Evolutionary conservation across 257 asterid species (phyloP), one percentile per base, ranked within the genome.

Genomic region (Salvia miltiorrhiza): DNA sequence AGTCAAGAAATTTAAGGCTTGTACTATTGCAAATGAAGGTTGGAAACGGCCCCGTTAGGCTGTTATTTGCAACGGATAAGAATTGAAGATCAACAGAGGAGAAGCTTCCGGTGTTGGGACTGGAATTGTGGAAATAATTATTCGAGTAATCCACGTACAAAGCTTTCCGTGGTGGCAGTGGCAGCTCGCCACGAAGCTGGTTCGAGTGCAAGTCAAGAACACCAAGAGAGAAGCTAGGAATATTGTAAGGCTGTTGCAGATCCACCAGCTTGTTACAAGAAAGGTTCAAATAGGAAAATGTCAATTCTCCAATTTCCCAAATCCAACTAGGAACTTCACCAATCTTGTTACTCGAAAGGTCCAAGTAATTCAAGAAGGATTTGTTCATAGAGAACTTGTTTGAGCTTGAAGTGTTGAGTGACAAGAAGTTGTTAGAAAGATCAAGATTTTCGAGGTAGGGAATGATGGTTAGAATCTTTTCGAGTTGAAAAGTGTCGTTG

Each of bases 251-350:
- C 55, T 21, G 68, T 56, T 83, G 73, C 8, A 43, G 17, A 63
- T n/a, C 50, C 14, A 21, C 76, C 24, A 84, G 44, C 4, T 5
- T 30, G 48, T 81, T 84, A 24, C 0, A 14, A 10, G 87, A 79
- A 35, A 81, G 72, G 55, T 84, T 79, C 59, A 84, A 12, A 4
- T 11, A 1, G 3, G 7, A 0, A 26, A 53, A 9, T 53, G 60
- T 2, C 21, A 30, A 30, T 0, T 50, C 3, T 53, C 57, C 69
- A 14, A 69, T 17, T 32, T 68, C 54, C 86, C 87, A 81, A 9
- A 84, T 79, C 86, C 85, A 84, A 39, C 43, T 78, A 12, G 86
- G 84, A 12, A 78, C 32, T 76, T 77, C 57, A 10, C 82, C 3
- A 6, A 80, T 60, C 62, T 33, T 37, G 69, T 83, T 77, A 73